Conservation (phyloP, 2,329 filamentous ascomycete genomes). For the Neoscytalidium dimidiatum region DNA sequence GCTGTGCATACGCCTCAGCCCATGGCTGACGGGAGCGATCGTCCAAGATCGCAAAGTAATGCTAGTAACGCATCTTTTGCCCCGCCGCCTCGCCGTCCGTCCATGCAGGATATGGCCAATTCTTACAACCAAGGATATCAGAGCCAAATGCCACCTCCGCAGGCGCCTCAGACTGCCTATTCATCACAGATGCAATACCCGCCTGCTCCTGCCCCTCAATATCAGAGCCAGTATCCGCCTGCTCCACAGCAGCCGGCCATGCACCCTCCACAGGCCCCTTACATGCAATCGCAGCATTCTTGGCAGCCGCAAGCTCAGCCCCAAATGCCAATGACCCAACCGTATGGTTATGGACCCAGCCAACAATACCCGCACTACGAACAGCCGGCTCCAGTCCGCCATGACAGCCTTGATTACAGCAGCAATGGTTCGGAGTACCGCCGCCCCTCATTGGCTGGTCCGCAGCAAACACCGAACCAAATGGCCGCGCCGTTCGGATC, state of each 20-base stretch:
- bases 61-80: constrained; percentile 47
- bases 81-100: constrained; percentile 44
- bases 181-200: constrained; percentile 40
- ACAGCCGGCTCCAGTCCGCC: constrained; percentile 35
- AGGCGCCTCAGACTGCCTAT: constrained; percentile 42
- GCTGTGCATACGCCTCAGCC: constrained; percentile 33
- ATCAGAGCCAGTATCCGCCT: constrained; percentile 34
- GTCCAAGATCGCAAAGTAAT: constrained; percentile 63
- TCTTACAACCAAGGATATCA: constrained; percentile 40
- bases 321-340: constrained; percentile 39
- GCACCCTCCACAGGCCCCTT: constrained; percentile 28
- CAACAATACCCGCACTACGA: constrained; percentile 42
- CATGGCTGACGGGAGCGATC: constrained; percentile 44
- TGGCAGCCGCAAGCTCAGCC: constrained; percentile 36
- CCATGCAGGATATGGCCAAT: constrained; percentile 47
- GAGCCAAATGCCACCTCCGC: constrained; percentile 41
- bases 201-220: constrained; percentile 28
- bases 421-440: constrained; percentile 40
- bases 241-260: constrained; percentile 37
- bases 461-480: constrained; percentile 31
- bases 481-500: constrained; percentile 35
- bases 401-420: constrained; percentile 42
- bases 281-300: constrained; percentile 33
- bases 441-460: constrained; percentile 40
- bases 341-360: constrained; percentile 42